These are phyloP conservation scores for Gypsophila paniculata DNA, from an alignment of 179 eudicot species.

Conservation along the genomic window DNA sequence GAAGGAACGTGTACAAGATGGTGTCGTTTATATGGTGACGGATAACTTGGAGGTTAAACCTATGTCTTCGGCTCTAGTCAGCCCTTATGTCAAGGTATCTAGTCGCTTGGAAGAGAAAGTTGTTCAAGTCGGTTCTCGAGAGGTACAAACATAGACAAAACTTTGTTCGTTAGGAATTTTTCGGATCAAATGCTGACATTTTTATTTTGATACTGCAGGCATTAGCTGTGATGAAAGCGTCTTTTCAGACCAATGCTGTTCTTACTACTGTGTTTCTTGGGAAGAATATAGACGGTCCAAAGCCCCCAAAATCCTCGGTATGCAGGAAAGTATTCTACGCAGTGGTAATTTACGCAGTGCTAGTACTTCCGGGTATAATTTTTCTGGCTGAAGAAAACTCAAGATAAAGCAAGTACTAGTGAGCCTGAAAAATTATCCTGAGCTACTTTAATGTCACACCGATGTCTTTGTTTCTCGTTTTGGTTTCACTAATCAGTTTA, in stretches of 20 bases:
- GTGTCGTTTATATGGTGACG: constrained; percentile 31
- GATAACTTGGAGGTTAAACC: constrained; percentile 37
- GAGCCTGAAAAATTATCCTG: not conserved
- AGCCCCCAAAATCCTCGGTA: not conserved
- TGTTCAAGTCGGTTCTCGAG: constrained; percentile 29
- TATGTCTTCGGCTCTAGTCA: constrained; percentile 24
- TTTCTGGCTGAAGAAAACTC: not conserved
- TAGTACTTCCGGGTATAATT: not conserved
- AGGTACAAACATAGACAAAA: constrained; percentile 13
- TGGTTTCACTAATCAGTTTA: not conserved
- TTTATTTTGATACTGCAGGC: constrained; percentile 9
- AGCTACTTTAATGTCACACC: not conserved
- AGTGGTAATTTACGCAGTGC: not conserved
- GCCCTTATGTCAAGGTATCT: constrained; percentile 9
- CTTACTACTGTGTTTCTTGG: constrained; percentile 27
- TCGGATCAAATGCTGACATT: not conserved
- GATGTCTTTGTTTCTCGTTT: not conserved
- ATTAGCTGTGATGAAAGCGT: constrained; percentile 24
- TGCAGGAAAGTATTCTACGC: not conserved
- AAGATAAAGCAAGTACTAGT: not conserved
- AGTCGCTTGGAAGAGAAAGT: constrained; percentile 18
- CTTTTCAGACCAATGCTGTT: constrained; percentile 24
- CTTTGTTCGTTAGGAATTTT: not conserved
- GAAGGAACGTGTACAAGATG: constrained; percentile 22
- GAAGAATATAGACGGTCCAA: not conserved